Base-by-base conservation (phyloP, 106 monocot species). In the Allium sativum region DNA sequence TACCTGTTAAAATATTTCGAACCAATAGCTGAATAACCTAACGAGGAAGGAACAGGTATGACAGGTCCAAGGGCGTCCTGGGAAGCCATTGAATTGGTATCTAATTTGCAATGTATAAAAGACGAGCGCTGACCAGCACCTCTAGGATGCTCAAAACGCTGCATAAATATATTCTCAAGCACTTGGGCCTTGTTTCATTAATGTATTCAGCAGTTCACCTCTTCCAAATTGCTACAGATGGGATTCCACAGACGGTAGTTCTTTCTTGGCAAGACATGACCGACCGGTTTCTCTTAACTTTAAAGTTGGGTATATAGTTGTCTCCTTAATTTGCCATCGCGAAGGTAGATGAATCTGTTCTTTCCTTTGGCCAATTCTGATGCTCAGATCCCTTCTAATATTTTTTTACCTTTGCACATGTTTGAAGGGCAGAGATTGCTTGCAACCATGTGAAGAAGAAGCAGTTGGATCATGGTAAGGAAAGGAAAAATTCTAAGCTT, bases 401-500 rank as follows among this genome's bases (percentile, higher is more conserved):
- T 71, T 42, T 65, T 61, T 9, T 59, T 66, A 89, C n/a, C 93
- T 88, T 93, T 93, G 82, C 93, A 93, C 93, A 88, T 93, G 50
- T 93, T 93, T 16, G 84, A 82, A 45, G 93, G 88, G 93, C 93
- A 93, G 59, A 75, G 61, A 11, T 52, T 63, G n/a, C n/a, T n/a
- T n/a, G 75, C 90, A 96, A 7, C 79, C 87, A 70, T 89, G 89
- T 10, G 77, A 21, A 10, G 73, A n/a, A n/a, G n/a, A 72, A 42
- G 21, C 53, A 66, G 67, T 45, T 68, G 87, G 78, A 58, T 95
- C 94, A 72, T 86, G 83, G 75, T 52, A 79, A 42, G 95, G 90
- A n/a, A n/a, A n/a, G n/a, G n/a, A 4, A 50, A 62, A 10, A 96
- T 84, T 58, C 84, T 79, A 1, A 96, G 79, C 71, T 67, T 78